Evolutionary conservation across 1,284 basidiomycete species (phyloP).

Genomic region (Tremellales sp.): DNA sequence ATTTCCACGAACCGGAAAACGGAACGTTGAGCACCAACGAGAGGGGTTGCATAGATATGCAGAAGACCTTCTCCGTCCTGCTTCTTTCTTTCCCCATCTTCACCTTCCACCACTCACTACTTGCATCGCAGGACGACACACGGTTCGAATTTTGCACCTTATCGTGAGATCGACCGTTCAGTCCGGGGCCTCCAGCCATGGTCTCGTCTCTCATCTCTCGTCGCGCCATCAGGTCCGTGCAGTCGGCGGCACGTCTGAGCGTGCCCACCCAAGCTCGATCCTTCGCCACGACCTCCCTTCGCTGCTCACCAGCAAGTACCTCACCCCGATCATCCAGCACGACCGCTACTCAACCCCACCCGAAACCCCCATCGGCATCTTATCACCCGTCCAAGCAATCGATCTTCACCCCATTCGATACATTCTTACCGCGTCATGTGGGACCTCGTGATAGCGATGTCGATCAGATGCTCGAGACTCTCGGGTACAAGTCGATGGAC

Average conservation of each 20-base stretch:
- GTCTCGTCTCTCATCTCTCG: background rate
- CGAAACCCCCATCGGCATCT: conserved; percentile 32
- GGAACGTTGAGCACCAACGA: no score
- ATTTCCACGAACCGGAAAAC: no score
- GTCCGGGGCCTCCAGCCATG: no score
- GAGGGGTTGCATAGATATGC: no score
- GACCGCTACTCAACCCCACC: conserved; percentile 44
- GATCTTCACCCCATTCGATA: conserved; percentile 76
- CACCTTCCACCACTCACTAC: background rate
- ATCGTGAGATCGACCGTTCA: no score
- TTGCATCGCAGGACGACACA: no score
- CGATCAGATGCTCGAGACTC: conserved; percentile 67
- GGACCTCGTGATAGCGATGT: conserved; percentile 77
- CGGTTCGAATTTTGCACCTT: no score
- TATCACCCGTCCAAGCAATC: conserved; percentile 36
- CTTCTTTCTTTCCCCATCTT: background rate
- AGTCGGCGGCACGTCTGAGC: no score
- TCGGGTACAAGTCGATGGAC: conserved; percentile 83
- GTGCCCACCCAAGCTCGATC: conserved; percentile 8
- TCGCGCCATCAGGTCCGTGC: background rate
- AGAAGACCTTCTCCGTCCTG: no score
- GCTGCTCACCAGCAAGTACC: conserved; percentile 18
- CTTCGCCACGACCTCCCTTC: conserved; percentile 15
- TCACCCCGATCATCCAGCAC: conserved; percentile 27
- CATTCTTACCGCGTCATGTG: conserved; percentile 81